A percentile compares a stretch with the other conserved stretches of the same genome.
phyloP scores from a whole-genome alignment of 352 stramenopile species.

The Globisporangium barbulae region DNA sequence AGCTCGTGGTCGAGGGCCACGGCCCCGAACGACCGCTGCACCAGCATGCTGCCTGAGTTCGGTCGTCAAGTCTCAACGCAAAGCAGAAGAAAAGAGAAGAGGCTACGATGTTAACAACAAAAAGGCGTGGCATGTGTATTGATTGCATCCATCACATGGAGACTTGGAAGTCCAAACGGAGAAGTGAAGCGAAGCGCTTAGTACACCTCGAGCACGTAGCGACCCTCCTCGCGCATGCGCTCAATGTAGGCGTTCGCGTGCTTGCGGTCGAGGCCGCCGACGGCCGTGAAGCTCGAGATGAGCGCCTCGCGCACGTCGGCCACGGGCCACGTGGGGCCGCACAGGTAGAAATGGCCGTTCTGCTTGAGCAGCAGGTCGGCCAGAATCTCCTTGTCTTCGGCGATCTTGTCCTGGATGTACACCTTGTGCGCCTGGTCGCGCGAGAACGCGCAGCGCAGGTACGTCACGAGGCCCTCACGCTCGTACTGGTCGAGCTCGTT shows the following conservation, averaged over 20 bases:
- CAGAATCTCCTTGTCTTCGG: constrained; percentile 75
- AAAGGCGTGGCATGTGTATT: neutral
- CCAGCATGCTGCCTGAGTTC: constrained; percentile 1
- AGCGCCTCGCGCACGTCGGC: constrained; percentile 72
- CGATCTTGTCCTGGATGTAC: constrained; percentile 89
- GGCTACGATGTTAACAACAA: no score
- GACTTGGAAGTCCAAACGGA: neutral
- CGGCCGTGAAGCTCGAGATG: constrained; percentile 47
- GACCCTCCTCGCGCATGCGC: constrained; percentile 72
- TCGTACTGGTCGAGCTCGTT: constrained; percentile 88
- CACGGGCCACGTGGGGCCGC: constrained; percentile 78
- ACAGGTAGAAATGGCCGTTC: constrained; percentile 86
- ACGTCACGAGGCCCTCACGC: constrained; percentile 75
- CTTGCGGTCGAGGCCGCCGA: constrained; percentile 55
- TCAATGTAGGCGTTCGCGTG: constrained; percentile 72
- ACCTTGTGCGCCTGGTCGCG: constrained; percentile 88
- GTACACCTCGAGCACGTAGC: constrained; percentile 86
- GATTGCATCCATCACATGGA: neutral
- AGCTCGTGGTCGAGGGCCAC: constrained; percentile 50
- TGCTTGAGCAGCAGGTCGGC: constrained; percentile 67
- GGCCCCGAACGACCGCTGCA: constrained; percentile 44
- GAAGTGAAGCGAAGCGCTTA: constrained; percentile 28
- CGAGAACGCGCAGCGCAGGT: constrained; percentile 85
- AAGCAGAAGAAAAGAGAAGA: no score
- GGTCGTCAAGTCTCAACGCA: no score